phyloP scores from a whole-genome alignment of 495 filamentous ascomycete species.

The Penicillium waksmanii region DNA sequence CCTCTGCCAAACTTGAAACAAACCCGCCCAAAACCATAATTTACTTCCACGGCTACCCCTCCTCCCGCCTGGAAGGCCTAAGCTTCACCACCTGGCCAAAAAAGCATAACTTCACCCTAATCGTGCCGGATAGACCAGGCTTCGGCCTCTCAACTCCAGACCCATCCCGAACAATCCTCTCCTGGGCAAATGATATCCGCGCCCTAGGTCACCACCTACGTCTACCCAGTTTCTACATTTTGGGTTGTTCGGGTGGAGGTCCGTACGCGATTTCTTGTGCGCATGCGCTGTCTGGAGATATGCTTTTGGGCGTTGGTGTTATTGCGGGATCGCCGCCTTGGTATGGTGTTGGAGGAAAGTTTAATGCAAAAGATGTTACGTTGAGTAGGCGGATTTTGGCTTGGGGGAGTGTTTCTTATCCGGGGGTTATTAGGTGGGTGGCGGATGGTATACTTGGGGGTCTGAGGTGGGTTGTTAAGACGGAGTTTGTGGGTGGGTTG shows the following conservation, averaged over 20 bases:
- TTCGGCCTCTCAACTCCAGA: constrained; percentile 47
- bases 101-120: constrained; percentile 37
- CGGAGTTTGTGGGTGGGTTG: background rate
- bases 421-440: background rate
- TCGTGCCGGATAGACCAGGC: constrained; percentile 48
- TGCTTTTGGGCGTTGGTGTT: constrained; percentile 38
- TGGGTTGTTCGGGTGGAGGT: constrained; percentile 51
- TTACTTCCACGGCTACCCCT: constrained; percentile 51
- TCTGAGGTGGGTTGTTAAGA: background rate
- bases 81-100: constrained; percentile 28
- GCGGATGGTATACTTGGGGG: background rate
- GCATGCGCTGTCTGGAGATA: constrained; percentile 23
- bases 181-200: constrained; percentile 46
- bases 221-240: constrained; percentile 39
- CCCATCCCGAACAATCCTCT: constrained; percentile 35
- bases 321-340: constrained; percentile 38
- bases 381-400: background rate
- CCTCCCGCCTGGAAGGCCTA: constrained; percentile 45
- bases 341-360: constrained; percentile 17
- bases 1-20: constrained; percentile 5
- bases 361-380: background rate
- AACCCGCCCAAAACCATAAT: constrained; percentile 34
- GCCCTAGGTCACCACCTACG: constrained; percentile 39
- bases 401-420: background rate
- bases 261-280: constrained; percentile 54